These are phyloP conservation scores for Saccharomycopsis crataegensis DNA, from an alignment of 1,139 yeast species.

Conservation along the genomic window DNA sequence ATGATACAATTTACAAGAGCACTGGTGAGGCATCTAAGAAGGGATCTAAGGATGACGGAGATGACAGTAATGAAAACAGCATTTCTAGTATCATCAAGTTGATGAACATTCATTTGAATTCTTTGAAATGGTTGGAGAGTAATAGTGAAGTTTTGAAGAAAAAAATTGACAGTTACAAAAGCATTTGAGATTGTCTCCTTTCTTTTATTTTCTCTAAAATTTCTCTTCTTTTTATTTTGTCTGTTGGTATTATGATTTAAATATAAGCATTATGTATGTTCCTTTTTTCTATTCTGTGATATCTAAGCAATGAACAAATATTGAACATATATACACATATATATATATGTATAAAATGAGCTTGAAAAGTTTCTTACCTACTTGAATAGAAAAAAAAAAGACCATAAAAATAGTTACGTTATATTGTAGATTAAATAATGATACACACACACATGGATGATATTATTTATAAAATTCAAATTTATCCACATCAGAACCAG, in stretches of 20 bases:
- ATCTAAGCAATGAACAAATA: not conserved
- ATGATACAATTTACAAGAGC: constrained; percentile 39
- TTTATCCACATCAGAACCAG: constrained; percentile 92
- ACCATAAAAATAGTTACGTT: not conserved
- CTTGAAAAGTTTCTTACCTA: too few relatives aligned
- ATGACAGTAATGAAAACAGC: constrained; percentile 36
- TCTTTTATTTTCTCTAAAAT: not conserved
- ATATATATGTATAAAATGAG: too few relatives aligned
- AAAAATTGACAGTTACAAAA: constrained; percentile 38
- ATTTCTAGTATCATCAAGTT: constrained; percentile 67
- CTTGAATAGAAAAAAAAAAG: too few relatives aligned
- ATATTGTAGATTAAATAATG: too few relatives aligned
- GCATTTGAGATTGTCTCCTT: not conserved
- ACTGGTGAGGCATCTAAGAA: constrained; percentile 19
- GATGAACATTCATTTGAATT: constrained; percentile 82
- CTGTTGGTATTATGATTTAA: not conserved
- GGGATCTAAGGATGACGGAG: constrained; percentile 25
- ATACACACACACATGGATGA: not conserved
- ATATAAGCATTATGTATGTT: not conserved
- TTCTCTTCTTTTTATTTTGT: not conserved
- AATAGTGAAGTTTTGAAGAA: constrained; percentile 62
- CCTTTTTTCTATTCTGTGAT: not conserved
- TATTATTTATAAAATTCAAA: constrained; percentile 86
- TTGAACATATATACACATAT: too few relatives aligned
- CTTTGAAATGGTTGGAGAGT: constrained; percentile 79